These are phyloP conservation scores for Tremellales sp. DNA, from an alignment of 1,284 basidiomycete genomes.

Conservation along the genomic window DNA sequence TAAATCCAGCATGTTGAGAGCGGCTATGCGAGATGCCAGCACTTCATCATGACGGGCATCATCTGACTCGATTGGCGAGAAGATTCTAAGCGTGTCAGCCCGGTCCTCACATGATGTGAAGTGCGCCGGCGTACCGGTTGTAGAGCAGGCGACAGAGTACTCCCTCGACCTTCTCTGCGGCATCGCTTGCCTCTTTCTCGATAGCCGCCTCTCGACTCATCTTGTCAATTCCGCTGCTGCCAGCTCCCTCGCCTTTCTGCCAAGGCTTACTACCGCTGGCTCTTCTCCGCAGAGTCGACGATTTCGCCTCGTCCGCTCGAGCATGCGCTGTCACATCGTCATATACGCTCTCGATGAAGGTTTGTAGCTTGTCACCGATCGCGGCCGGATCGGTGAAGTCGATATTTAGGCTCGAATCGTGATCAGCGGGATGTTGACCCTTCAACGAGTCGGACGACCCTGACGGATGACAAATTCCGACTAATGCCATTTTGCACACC, in stretches of 20 bases:
- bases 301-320: constrained; percentile 21
- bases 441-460: neutral
- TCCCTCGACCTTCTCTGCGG: constrained; percentile 68
- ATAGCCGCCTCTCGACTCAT: constrained; percentile 45
- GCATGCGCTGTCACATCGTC: constrained; percentile 52
- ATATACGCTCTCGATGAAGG: constrained; percentile 64
- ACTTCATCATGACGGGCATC: constrained; percentile 83
- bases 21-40: constrained; percentile 78
- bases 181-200: constrained; percentile 41
- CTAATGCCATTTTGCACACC: constrained; percentile 48
- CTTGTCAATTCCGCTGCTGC: constrained; percentile 16
- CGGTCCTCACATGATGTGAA: neutral
- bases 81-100: constrained; percentile 52
- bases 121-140: constrained; percentile 56
- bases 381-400: constrained; percentile 42
- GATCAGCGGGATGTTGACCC: constrained; percentile 4
- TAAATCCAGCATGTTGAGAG: constrained; percentile 83
- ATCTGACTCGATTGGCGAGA: constrained; percentile 63
- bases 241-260: constrained; percentile 9
- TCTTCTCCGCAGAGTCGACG: constrained; percentile 28
- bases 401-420: constrained; percentile 11
- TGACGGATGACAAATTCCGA: constrained; percentile 16
- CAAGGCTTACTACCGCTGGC: constrained; percentile 21
- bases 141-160: constrained; percentile 68
- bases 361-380: constrained; percentile 61